A percentile compares a stretch with the other conserved stretches of the same genome.
Conservation (phyloP, 768 basidiomycete species). For the Neoboletus magnificus region DNA sequence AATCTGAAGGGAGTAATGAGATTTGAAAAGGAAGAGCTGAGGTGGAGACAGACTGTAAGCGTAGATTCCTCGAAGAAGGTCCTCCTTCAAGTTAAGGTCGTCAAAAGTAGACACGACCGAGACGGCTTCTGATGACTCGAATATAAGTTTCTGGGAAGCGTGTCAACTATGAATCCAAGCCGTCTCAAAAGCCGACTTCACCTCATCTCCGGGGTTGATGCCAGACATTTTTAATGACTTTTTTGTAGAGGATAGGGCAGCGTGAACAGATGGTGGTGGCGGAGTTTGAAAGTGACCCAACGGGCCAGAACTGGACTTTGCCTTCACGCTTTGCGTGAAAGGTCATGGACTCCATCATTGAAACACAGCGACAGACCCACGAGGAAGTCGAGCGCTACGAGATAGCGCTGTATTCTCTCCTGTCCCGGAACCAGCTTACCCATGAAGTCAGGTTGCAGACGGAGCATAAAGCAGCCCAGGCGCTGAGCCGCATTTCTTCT, state of each 20-base stretch:
- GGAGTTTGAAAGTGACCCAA: slow-evolving; percentile 52
- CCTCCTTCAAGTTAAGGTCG: slow-evolving; percentile 89
- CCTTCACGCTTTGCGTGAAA: background rate
- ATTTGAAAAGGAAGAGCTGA: background rate
- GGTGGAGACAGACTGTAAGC: slow-evolving; percentile 76
- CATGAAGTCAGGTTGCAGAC: slow-evolving; percentile 68
- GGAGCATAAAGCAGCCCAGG: slow-evolving; percentile 87
- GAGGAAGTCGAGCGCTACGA: slow-evolving; percentile 95
- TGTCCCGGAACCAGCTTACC: slow-evolving; percentile 61
- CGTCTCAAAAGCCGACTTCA: slow-evolving; percentile 30
- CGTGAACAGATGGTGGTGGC: slow-evolving; percentile 24
- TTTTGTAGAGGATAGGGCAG: slow-evolving; percentile 34
- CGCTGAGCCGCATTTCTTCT: slow-evolving; percentile 79
- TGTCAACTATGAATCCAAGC: slow-evolving; percentile 4
- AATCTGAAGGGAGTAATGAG: slow-evolving; percentile 48
- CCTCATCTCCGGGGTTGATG: slow-evolving; percentile 85
- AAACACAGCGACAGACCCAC: slow-evolving; percentile 92
- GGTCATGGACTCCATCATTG: slow-evolving; percentile 90
- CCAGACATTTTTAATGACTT: slow-evolving; percentile 63
- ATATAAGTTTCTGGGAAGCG: slow-evolving; percentile 73
- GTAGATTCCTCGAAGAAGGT: slow-evolving; percentile 94
- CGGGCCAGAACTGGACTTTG: background rate
- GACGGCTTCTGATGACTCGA: slow-evolving; percentile 92
- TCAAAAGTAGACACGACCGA: slow-evolving; percentile 87
- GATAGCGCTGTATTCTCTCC: slow-evolving; percentile 76